phyloP scores from a whole-genome alignment of 2,329 filamentous ascomycete species.

The Colletotrichum eleusines region DNA sequence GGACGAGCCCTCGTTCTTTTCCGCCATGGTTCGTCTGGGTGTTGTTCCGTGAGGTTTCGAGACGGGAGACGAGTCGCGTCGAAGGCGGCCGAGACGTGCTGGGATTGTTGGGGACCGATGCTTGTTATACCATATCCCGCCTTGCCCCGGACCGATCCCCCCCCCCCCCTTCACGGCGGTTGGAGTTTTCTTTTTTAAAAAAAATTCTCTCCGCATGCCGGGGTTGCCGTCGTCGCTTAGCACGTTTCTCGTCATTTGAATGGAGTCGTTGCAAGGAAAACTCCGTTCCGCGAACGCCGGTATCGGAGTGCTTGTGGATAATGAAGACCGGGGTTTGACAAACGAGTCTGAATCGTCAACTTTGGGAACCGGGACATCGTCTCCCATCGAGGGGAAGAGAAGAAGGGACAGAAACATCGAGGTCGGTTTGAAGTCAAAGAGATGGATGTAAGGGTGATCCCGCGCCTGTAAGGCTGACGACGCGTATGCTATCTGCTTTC shows the following conservation, averaged over 20 bases:
- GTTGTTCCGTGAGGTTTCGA: background rate
- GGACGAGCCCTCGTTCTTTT: background rate
- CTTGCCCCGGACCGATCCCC: constrained; percentile 4
- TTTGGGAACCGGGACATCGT: too few species aligned
- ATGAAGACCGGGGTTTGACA: background rate
- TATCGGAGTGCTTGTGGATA: constrained; percentile 6
- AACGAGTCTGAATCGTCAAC: background rate
- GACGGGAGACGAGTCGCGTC: background rate
- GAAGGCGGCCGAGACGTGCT: too few species aligned
- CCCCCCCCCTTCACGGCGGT: too few species aligned
- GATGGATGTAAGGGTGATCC: too few species aligned
- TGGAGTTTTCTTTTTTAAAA: too few species aligned
- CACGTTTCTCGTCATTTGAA: background rate
- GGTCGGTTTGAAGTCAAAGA: too few species aligned
- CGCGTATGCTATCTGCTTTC: background rate
- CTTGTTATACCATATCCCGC: background rate
- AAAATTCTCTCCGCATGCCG: constrained; percentile 4
- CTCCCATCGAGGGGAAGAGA: background rate
- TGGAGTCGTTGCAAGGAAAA: constrained; percentile 6
- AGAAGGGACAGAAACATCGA: background rate
- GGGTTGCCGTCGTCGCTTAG: background rate
- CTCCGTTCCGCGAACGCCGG: background rate
- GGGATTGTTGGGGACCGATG: background rate
- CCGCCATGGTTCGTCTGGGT: background rate
- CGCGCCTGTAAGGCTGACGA: background rate